Conservation (phyloP, 169 alveolate species). For the Besnoitia besnoiti region DNA sequence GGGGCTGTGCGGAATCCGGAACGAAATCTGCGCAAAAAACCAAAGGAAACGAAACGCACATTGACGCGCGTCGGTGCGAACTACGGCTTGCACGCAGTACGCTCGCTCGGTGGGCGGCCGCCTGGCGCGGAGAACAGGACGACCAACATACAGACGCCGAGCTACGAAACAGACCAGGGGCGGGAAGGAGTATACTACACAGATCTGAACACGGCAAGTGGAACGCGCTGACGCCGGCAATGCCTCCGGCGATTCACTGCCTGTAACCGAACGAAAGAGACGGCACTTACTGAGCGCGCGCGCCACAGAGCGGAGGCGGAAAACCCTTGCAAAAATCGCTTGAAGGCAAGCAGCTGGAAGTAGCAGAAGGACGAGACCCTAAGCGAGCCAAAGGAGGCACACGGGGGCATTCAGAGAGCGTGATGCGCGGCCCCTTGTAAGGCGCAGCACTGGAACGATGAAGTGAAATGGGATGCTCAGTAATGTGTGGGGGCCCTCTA, state of each 20-base stretch:
- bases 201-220: no score
- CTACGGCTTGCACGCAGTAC: no score
- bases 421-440: background rate
- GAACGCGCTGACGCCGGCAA: no score
- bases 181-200: no score
- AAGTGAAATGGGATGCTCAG: background rate
- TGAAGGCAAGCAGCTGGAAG: conserved; percentile 8
- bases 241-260: no score
- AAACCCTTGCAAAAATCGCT: background rate
- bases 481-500: no score
- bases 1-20: conserved; percentile 8
- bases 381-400: background rate
- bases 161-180: no score
- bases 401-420: background rate
- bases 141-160: no score
- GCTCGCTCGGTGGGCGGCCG: no score
- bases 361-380: background rate
- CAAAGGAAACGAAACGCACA: background rate
- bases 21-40: background rate
- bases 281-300: background rate
- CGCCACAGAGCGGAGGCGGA: background rate
- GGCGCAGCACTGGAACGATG: background rate
- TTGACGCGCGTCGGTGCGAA: background rate
- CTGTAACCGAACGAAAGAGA: no score
- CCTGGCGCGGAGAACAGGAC: no score